These are phyloP conservation scores for Cephalotrichum gorgonifer DNA, from an alignment of 2,329 filamentous ascomycete species.

Conservation along the genomic window DNA sequence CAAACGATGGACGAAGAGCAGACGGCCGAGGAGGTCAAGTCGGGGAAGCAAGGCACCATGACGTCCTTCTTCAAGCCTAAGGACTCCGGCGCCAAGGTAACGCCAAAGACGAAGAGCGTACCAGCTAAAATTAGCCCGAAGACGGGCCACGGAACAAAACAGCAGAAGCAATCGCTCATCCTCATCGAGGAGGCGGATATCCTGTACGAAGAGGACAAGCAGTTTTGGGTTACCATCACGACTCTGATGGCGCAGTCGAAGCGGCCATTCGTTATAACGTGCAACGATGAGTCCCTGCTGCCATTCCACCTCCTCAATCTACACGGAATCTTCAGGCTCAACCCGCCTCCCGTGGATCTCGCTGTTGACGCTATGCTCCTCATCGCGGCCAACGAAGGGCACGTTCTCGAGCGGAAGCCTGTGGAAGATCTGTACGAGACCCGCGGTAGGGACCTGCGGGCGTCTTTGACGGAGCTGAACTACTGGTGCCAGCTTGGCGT, in stretches of 20 bases:
- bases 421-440: conserved; percentile 61
- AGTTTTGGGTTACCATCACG: conserved; percentile 81
- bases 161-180: conserved; percentile 89
- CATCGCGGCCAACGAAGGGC: conserved; percentile 80
- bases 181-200: conserved; percentile 89
- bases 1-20: conserved; percentile 18
- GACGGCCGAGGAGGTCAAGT: conserved; percentile 43
- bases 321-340: conserved; percentile 75
- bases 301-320: conserved; percentile 65
- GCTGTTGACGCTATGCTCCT: conserved; percentile 73
- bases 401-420: conserved; percentile 58
- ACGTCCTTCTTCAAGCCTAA: conserved; percentile 67
- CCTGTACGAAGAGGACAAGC: conserved; percentile 88
- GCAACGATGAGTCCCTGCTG: conserved; percentile 80
- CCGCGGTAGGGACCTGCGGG: conserved; percentile 64
- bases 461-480: conserved; percentile 72
- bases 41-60: conserved; percentile 68
- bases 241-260: conserved; percentile 74
- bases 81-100: conserved; percentile 14
- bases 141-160: conserved; percentile 21
- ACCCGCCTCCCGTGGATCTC: conserved; percentile 51
- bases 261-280: conserved; percentile 88
- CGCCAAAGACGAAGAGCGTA: conserved; percentile 18
- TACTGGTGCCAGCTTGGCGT: conserved; percentile 97
- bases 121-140: conserved; percentile 11